These are phyloP conservation scores for Cunninghamia lanceolata DNA, from an alignment of 75 land plant species.

Conservation along the genomic window DNA sequence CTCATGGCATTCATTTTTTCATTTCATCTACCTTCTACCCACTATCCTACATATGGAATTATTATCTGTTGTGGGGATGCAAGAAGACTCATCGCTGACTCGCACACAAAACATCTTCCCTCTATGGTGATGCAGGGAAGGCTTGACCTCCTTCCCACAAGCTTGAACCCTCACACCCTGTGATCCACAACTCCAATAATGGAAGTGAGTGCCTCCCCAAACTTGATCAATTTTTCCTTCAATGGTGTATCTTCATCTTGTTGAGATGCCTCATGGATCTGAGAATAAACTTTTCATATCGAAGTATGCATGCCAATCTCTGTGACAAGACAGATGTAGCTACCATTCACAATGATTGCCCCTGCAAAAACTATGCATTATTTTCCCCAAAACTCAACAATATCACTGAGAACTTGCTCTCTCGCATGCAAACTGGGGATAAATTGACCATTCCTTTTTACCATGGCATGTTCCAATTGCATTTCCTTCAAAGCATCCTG, in stretches of 20 bases:
- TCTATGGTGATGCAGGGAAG: too few relatives aligned
- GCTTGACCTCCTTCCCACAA: too few relatives aligned
- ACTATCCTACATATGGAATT: too few relatives aligned
- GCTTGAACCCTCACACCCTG: too few relatives aligned
- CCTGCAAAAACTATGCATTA: conserved; percentile 76
- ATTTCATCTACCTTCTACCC: too few relatives aligned
- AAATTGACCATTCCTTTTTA: too few relatives aligned
- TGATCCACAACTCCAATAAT: conserved; percentile 72
- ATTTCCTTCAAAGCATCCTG: conserved; percentile 75
- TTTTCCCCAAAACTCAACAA: conserved; percentile 63
- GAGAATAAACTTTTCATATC: conserved; percentile 65
- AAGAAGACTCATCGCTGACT: too few relatives aligned
- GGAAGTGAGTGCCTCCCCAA: conserved; percentile 62
- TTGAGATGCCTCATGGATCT: conserved; percentile 69
- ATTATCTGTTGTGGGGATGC: too few relatives aligned
- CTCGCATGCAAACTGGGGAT: too few relatives aligned
- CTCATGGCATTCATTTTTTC: too few relatives aligned
- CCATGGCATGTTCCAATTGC: conserved; percentile 73
- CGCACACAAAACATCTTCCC: too few relatives aligned
- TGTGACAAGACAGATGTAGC: conserved; percentile 46
- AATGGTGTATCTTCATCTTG: conserved; percentile 67
- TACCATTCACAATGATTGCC: conserved; percentile 65
- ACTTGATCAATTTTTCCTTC: conserved; percentile 74
- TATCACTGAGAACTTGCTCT: conserved; percentile 69
- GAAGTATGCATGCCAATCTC: conserved; percentile 62